Conservation (phyloP, 2,329 filamentous ascomycete genomes). For the Ophiocordyceps camponoti-leonardi region DNA sequence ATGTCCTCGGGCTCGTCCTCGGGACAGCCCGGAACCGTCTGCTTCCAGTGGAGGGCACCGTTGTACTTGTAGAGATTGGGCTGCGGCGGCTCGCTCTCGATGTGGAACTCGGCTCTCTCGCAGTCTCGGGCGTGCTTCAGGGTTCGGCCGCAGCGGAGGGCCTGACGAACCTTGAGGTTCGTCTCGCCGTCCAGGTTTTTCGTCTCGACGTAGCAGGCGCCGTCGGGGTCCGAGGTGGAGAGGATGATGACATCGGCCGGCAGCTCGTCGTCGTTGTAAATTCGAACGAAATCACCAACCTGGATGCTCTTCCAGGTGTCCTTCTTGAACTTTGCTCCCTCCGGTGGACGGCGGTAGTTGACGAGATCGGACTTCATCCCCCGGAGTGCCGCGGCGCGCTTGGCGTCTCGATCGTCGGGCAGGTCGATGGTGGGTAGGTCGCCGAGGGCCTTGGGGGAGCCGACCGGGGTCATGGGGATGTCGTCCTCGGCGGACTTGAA, state of each 20-base stretch:
- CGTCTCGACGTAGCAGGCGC: conserved; percentile 92
- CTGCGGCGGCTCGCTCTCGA: conserved; percentile 84
- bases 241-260: conserved; percentile 87
- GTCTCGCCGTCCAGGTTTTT: conserved; percentile 98
- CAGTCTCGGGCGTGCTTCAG: conserved; percentile 85
- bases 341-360: conserved; percentile 47
- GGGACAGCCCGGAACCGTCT: conserved; percentile 46
- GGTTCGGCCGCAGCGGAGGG: conserved; percentile 66
- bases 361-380: conserved; percentile 44
- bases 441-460: conserved; percentile 48
- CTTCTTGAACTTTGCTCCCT: conserved; percentile 73
- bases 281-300: conserved; percentile 88
- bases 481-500: conserved; percentile 43
- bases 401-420: conserved; percentile 17
- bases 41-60: conserved; percentile 74
- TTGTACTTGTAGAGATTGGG: conserved; percentile 93
- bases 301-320: conserved; percentile 91
- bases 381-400: conserved; percentile 19
- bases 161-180: conserved; percentile 87
- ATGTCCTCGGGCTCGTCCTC: conserved; percentile 53
- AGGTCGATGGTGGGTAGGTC: conserved; percentile 19
- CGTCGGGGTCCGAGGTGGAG: conserved; percentile 84
- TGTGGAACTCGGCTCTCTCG: conserved; percentile 68
- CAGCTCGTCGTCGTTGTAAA: conserved; percentile 92
- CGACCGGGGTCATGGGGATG: conserved; percentile 92